These are phyloP conservation scores for Cocos nucifera DNA, from an alignment of 176 grass and related monocot species.

Conservation along the genomic window DNA sequence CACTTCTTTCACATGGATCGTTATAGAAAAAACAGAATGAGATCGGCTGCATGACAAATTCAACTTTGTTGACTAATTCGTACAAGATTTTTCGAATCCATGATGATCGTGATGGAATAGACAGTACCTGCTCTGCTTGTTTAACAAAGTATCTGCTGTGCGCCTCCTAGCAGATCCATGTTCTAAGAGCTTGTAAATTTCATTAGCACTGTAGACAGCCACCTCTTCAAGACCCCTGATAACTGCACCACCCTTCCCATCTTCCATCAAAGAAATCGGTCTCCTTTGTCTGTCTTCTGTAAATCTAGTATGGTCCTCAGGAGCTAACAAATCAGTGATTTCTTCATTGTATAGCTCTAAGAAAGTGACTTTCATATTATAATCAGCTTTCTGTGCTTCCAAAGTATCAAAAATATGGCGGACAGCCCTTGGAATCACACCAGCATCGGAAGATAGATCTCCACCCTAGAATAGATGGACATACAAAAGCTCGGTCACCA, in stretches of 20 bases:
- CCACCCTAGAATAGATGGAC: slow-evolving; percentile 23
- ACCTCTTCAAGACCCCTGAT: slow-evolving; percentile 85
- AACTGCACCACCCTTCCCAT: slow-evolving; percentile 66
- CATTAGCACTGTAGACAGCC: slow-evolving; percentile 57
- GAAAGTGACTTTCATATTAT: slow-evolving; percentile 75
- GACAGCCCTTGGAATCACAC: slow-evolving; percentile 85
- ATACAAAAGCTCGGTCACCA: not conserved
- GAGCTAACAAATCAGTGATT: slow-evolving; percentile 64
- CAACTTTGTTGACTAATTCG: too few relatives aligned
- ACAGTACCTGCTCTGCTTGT: slow-evolving; percentile 90
- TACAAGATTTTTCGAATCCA: not conserved
- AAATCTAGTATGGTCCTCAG: slow-evolving; percentile 49
- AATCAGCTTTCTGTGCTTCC: slow-evolving; percentile 54
- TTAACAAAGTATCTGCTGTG: slow-evolving; percentile 54
- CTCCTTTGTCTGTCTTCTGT: slow-evolving; percentile 61
- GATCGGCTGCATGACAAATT: slow-evolving; percentile 62
- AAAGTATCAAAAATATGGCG: slow-evolving; percentile 61
- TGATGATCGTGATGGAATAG: slow-evolving; percentile 10
- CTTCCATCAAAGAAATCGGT: slow-evolving; percentile 67
- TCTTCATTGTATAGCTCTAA: slow-evolving; percentile 92
- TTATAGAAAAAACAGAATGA: slow-evolving; percentile 78
- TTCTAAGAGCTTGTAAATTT: slow-evolving; percentile 64
- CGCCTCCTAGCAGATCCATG: slow-evolving; percentile 68
- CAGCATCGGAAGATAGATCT: slow-evolving; percentile 49
- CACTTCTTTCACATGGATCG: slow-evolving; percentile 74